Evolutionary conservation across 1,139 yeast genomes (phyloP), one percentile per base, ranked within the genome.

Genomic region (Eremothecium cymbalariae): DNA sequence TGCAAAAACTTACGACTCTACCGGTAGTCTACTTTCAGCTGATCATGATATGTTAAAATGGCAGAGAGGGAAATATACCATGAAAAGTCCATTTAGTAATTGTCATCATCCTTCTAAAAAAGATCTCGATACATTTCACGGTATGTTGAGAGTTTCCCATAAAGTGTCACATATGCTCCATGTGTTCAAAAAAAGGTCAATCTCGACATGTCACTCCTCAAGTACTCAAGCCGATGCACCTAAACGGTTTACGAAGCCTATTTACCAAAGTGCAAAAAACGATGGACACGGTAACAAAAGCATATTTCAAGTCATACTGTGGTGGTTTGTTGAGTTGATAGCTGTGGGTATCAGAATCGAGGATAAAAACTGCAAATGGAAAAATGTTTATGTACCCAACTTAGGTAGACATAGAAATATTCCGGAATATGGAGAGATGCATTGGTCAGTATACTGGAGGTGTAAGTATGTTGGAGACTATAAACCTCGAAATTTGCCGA

Each of bases 371-470:
- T 74, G 74, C 2, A 57, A 60, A 41, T 73, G 80, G 78, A 59
- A 53, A 37, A 60, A 64, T 32, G 55, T 62, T 3, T 68, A 62
- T 42, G 47, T 57, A 8, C 83, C 83, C 1, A 76, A 77, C 47
- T 43, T 72, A 4, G 82, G 83, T 0, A 57, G 71, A 11, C 44
- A 51, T 2, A 57, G 84, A 40, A 57, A 57, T 23, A 57, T 77
- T 4, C 80, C 81, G 1, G 43, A 43, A 2, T 53, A 63, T 37
- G 69, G 72, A 12, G 54, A 53, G 9, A 42, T 75, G 19, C 84
- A 77, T 50, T 77, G 84, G 83, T 74, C 82, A 34, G 65, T 75
- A 1, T 64, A 63, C 41, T 76, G 76, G 71, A 60, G 77, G 41
- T 48, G 70, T 38, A 72, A 64, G 41, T 65, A 58, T 42, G 60